Base-by-base conservation (phyloP, 1,139 yeast species). In the Lipomyces yarrowii region DNA sequence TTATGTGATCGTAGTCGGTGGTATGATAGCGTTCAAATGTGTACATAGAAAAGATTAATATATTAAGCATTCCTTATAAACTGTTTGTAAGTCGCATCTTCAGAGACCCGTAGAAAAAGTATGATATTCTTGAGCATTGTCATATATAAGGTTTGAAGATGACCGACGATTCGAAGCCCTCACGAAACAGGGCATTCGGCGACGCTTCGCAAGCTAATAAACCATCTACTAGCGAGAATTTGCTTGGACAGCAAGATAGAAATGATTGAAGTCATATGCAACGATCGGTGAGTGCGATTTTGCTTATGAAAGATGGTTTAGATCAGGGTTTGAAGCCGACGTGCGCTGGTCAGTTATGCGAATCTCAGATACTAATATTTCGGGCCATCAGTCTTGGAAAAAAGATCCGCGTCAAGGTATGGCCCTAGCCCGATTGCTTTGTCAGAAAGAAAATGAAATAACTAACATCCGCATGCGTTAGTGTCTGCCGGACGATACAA, bases 401-500 rank as follows among this genome's bases (percentile, higher is more conserved):
- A 78, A 91, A 91, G 75, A 89, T 92, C 57, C 83, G 85, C 63
- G 98, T 93, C 61, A 93, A 91, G 71, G 77, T 75, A 64, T 42
- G 74, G 74, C 56, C 5, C 18, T 13, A 10, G 23, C 42, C 61
- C 18, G 67, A 57, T 2, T 18, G 21, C 13, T 13, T 13, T 53
- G 21, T 23, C 18, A 30, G 21, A 15, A 10, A 52, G 13, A 54
- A 26, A 26, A 18, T n/a, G 26, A 35, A 7, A 26, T 26, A 26
- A 26, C 30, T 26, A 64, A 56, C 53, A 18, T 30, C 21, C 32
- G 15, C 6, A 30, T 11, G 46, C 30, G 32, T n/a, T 73, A 73
- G 78, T 91, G 97, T 74, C 82, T 93, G 23, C 89, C 88, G 2
- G 87, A 87, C 10, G 99, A 94, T 75, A 84, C 94, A 0, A 83